phyloP scores from a whole-genome alignment of 257 asterid species.

The Anisodus acutangulus region DNA sequence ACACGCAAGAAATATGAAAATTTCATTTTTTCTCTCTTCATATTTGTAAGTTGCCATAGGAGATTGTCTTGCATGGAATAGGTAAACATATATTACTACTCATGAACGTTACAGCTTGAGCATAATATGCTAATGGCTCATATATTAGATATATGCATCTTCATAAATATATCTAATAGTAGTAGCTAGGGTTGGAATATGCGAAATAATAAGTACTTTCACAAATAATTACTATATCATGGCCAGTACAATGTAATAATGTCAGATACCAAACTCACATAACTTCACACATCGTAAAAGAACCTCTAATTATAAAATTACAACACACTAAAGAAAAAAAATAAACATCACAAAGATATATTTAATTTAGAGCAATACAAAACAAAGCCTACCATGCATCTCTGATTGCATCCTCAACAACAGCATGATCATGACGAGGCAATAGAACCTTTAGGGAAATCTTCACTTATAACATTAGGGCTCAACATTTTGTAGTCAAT shows the following conservation, averaged over 20 bases:
- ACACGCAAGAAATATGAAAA: too few species aligned
- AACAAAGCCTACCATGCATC: constrained; percentile 18
- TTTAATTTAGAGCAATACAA: not conserved
- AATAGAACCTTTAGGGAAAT: not conserved
- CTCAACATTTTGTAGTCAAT: not conserved
- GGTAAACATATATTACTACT: not conserved
- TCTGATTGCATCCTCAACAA: constrained; percentile 15
- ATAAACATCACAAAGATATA: not conserved
- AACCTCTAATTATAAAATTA: not conserved
- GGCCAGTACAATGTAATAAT: not conserved
- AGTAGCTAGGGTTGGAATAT: constrained; percentile 2
- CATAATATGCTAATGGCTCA: not conserved
- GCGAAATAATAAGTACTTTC: not conserved
- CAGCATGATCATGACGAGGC: not conserved
- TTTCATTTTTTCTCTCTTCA: too few species aligned
- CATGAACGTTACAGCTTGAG: not conserved
- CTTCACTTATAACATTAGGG: not conserved
- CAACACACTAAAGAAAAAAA: not conserved
- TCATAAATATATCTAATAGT: not conserved
- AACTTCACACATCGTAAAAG: constrained; percentile 10
- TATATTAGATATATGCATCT: not conserved
- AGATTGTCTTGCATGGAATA: not conserved
- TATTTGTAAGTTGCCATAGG: too few species aligned
- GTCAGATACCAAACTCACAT: constrained; percentile 1
- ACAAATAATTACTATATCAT: constrained; percentile 4